Base-by-base conservation (phyloP, 768 basidiomycete genomes). In the Cantharellus cinnabarinus region DNA sequence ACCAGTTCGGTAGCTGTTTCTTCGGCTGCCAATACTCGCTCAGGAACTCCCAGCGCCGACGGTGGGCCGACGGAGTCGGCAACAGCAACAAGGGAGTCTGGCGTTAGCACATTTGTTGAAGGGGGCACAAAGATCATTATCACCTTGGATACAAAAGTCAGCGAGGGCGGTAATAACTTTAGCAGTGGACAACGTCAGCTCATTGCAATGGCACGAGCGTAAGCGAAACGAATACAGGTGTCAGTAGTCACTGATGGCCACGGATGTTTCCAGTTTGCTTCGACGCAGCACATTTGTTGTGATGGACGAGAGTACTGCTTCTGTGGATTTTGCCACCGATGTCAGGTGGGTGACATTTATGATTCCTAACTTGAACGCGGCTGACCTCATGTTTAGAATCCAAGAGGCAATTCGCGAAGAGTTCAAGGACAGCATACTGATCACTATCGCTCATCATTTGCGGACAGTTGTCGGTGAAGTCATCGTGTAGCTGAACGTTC, bases 141-240 rank as follows among this genome's bases (percentile, higher is more conserved):
- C 39, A 64, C 67, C 5, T 61, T 72, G 10, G 64, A 68, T 4
- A 68, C 69, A 7, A 65, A 71, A 44, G 71, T 73, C 20, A 67
- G 68, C 51, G 69, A 67, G 3, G 73, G 73, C 10, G 73, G 73
- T 20, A 64, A 66, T 44, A 75, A 75, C 62, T 73, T 74, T 62
- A 71, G 70, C 10, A 70, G 71, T 29, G 74, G 75, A 4, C 74
- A 75, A 61, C 58, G 74, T n/a, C 75, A 76, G 58, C 58, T 67
- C 1, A 58, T 67, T 38, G 64, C 66, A 4, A 61, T 67, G 63
- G 66, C 66, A 2, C 62, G 66, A 55, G 66, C 66, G 44, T 58
- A n/a, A 5, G 52, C 2, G 15, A 5, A 10, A 34, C 15, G 7
- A 5, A 15, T n/a, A 60, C n/a, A n/a, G 29, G 14, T 15, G 5